Percentiles rank a stretch among this genome's conserved stretches.
phyloP scores from a whole-genome alignment of 306 rosid species.

The Glycyrrhiza uralensis region DNA sequence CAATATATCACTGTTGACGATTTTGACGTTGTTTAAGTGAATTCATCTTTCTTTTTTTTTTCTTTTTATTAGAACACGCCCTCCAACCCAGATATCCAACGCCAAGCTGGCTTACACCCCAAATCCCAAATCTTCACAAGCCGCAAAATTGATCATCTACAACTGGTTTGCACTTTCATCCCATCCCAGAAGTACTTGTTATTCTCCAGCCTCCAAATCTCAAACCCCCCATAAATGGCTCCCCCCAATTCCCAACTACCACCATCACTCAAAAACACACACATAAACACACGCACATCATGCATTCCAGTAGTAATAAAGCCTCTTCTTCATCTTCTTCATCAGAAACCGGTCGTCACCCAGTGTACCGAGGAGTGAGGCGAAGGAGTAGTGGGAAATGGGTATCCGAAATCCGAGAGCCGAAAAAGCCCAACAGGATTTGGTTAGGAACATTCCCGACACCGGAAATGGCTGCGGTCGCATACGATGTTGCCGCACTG shows the following conservation, averaged over 20 bases:
- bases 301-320: constrained; percentile 6
- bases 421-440: constrained; percentile 49
- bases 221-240: constrained; percentile 47
- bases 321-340: constrained; percentile 10
- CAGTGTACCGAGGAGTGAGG: constrained; percentile 44
- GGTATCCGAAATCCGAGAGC: constrained; percentile 53
- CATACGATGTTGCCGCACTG: constrained; percentile 89
- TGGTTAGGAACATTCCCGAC: constrained; percentile 92
- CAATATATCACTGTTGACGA: no score
- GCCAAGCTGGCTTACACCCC: no score
- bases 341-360: constrained; percentile 42
- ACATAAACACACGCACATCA: no score
- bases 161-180: no score
- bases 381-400: constrained; percentile 48
- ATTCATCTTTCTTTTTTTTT: no score
- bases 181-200: no score
- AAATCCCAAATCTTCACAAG: no score
- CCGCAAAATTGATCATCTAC: no score
- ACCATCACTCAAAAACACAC: background rate
- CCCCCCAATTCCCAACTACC: constrained; percentile 39
- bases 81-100: no score
- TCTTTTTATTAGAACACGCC: no score
- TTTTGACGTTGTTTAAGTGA: no score
- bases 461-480: constrained; percentile 92
- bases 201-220: no score